Conservation (phyloP, 2,329 filamentous ascomycete species). For the Aspergillus sp. region DNA sequence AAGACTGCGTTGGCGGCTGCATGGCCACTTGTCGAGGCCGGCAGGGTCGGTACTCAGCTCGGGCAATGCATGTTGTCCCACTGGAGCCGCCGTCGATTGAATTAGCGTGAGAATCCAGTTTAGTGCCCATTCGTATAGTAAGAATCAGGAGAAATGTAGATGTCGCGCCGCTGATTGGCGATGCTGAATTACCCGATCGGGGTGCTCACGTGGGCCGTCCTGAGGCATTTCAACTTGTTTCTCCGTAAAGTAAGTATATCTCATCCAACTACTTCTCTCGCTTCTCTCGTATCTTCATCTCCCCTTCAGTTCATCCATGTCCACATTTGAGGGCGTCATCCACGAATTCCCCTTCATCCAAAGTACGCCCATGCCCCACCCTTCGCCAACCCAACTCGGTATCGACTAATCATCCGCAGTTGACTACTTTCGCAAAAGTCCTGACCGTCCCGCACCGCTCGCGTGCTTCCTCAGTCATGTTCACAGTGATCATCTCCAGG, state of each 20-base stretch:
- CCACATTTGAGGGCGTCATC: constrained; percentile 71
- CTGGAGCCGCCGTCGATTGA: too few relatives aligned
- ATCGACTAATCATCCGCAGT: constrained; percentile 53
- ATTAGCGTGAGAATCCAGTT: too few relatives aligned
- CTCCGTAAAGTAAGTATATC: too few relatives aligned
- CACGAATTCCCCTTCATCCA: constrained; percentile 76
- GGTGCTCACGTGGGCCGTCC: too few relatives aligned
- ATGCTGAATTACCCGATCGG: too few relatives aligned
- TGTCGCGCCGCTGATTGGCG: too few relatives aligned
- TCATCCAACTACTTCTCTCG: too few relatives aligned
- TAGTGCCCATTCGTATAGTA: too few relatives aligned
- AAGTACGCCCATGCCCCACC: constrained; percentile 43
- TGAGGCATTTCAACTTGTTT: too few relatives aligned
- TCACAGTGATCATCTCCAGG: constrained; percentile 83
- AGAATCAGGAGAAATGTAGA: too few relatives aligned
- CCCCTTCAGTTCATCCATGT: constrained; percentile 54
- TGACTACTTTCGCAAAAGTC: constrained; percentile 71
- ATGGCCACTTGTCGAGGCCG: background rate
- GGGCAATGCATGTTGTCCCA: too few relatives aligned
- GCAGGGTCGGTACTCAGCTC: background rate
- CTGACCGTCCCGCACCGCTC: constrained; percentile 59
- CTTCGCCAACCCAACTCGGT: too few relatives aligned
- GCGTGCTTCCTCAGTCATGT: constrained; percentile 91
- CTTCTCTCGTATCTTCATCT: background rate
- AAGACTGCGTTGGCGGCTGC: background rate